Percentiles rank a stretch among this genome's conserved stretches.
phyloP scores from a whole-genome alignment of 805 yeast species.

The Torulaspora maleeae region DNA sequence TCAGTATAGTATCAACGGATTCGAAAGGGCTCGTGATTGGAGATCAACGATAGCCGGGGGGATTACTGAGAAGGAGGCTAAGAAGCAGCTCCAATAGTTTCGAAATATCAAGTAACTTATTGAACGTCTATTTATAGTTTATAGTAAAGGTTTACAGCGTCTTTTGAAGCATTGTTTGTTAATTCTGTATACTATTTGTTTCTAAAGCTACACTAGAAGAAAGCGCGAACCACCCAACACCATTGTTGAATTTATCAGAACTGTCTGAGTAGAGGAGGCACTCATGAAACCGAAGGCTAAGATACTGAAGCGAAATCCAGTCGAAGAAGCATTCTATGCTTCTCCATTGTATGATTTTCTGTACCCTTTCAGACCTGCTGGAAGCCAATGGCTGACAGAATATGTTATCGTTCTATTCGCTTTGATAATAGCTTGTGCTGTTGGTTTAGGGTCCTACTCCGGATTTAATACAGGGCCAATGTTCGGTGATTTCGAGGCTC shows the following conservation, averaged over 20 bases:
- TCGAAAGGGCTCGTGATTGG: conserved; percentile 64
- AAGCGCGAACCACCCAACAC: not conserved
- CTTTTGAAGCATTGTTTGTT: no score
- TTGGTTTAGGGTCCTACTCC: conserved; percentile 84
- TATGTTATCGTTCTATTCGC: conserved; percentile 71
- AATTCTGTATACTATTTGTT: no score
- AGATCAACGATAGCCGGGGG: conserved; percentile 39
- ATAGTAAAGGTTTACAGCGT: no score
- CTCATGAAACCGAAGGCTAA: conserved; percentile 5
- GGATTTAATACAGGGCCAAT: conserved; percentile 70
- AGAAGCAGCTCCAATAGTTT: conserved; percentile 2
- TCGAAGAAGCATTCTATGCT: conserved; percentile 39
- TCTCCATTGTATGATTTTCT: conserved; percentile 76
- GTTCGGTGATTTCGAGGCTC: conserved; percentile 96
- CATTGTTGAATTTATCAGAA: not conserved
- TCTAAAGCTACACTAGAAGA: not conserved
- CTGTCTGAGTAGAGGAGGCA: not conserved
- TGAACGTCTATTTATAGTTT: no score
- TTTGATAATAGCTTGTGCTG: conserved; percentile 71
- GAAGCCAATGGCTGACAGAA: conserved; percentile 86
- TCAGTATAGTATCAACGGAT: conserved; percentile 63
- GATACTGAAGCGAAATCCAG: conserved; percentile 4
- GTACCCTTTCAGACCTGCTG: conserved; percentile 73
- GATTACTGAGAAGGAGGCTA: conserved; percentile 31
- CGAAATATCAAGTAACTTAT: no score